A percentile compares a stretch with the other conserved stretches of the same genome.
These are phyloP conservation scores for Sextonia rubra DNA, from an alignment of 164 flowering plant genomes.

Conservation along the genomic window DNA sequence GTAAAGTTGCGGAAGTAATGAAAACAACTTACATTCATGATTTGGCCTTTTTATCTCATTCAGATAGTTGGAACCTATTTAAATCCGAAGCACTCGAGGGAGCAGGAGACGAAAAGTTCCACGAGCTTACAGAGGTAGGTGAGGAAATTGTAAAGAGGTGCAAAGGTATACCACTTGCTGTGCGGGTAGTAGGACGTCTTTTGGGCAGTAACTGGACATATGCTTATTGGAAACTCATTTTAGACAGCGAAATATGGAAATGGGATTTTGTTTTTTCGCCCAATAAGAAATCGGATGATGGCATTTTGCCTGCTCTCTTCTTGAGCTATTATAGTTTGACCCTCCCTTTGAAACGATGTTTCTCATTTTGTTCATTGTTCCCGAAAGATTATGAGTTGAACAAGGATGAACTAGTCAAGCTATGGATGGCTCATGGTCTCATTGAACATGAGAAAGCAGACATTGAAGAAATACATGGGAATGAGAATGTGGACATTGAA, in stretches of 20 bases:
- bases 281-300: neutral
- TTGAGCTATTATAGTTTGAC: slow-evolving; percentile 10
- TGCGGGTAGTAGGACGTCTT: neutral
- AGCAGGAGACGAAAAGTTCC: neutral
- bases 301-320: neutral
- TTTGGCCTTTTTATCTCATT: neutral
- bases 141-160: neutral
- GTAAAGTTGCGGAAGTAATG: neutral
- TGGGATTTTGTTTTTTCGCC: too few species aligned
- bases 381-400: neutral
- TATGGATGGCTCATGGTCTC: slow-evolving; percentile 12
- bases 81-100: neutral
- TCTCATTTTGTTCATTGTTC: slow-evolving; percentile 5
- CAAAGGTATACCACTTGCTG: neutral
- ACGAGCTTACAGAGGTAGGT: neutral
- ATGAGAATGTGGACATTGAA: neutral
- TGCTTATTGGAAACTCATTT: neutral
- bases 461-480: too few species aligned
- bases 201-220: neutral
- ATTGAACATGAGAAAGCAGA: neutral
- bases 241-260: neutral
- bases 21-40: neutral
- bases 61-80: neutral
- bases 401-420: neutral
- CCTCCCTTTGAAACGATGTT: slow-evolving; percentile 1